Evolutionary conservation across 805 yeast species (phyloP), one percentile per base, ranked within the genome.

Genomic region (Babjeviella inositovora): DNA sequence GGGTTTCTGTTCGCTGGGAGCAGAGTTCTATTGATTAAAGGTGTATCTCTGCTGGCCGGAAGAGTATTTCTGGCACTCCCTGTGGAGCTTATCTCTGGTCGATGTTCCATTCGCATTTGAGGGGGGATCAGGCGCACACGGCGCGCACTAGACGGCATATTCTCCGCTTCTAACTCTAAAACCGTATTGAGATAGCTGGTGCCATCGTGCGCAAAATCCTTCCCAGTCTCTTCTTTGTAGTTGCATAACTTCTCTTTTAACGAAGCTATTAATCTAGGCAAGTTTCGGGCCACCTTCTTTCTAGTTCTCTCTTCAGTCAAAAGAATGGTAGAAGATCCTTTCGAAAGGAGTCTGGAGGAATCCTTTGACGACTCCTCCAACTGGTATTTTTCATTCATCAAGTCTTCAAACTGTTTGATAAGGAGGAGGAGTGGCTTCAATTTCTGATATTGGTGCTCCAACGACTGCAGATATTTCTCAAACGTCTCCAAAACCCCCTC

Each of bases 231-330:
- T 5, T 43, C 35, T 31, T 73, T 70, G 52, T 66, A 77, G 8
- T 48, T 50, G 4, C 34, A 28, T 4, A 80, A 35, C 23, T 61
- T 62, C 1, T 30, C 19, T 29, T 60, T 62, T 22, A 87, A 45
- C 2, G 55, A 62, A 4, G 50, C 45, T 7, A 80, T 47, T 1
- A 76, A 54, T 17, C 55, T 52, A 0, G 97, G 97, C 33, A 80
- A 50, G 33, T 64, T 63, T 37, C 69, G 68, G n/a, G 64, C 48
- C 6, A 85, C 55, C 25, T 63, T 62, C 33, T 74, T 74, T 26
- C 96, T 53, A 18, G 70, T 53, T 37, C 62, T 73, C 40, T 84
- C 95, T 41, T 87, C 98, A 27, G 74, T 64, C 27, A 77, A 55
- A 28, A 87, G 50, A 13, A 85, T 73, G 29, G 71, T 73, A 32